phyloP scores from a whole-genome alignment of 768 basidiomycete species.

The Pleurotus ostreatus region DNA sequence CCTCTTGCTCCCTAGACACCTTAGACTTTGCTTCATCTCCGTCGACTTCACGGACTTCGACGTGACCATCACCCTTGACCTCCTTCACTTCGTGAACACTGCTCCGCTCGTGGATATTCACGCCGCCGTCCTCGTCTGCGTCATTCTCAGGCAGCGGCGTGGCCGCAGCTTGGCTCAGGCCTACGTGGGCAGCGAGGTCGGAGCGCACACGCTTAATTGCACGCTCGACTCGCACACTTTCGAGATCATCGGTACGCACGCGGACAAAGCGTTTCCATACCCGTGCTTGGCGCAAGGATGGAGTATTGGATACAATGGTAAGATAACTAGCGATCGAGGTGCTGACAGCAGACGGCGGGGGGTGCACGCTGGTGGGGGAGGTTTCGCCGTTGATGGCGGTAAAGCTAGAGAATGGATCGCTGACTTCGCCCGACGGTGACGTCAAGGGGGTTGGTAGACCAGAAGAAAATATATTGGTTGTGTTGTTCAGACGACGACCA shows the following conservation, averaged over 20 bases:
- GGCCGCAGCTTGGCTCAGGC: slow-evolving; percentile 13
- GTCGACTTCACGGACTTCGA: neutral
- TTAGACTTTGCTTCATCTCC: slow-evolving; percentile 4
- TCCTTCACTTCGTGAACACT: slow-evolving; percentile 4
- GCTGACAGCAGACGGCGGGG: slow-evolving; percentile 12
- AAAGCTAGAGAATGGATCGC: slow-evolving; percentile 57
- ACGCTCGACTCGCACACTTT: slow-evolving; percentile 82
- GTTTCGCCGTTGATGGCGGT: slow-evolving; percentile 26
- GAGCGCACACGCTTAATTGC: slow-evolving; percentile 86
- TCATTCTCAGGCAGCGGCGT: neutral
- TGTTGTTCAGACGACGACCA: slow-evolving; percentile 31
- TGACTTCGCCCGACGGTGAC: slow-evolving; percentile 51
- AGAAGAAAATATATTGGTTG: slow-evolving; percentile 24
- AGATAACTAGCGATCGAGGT: slow-evolving; percentile 76
- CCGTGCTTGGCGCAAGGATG: slow-evolving; percentile 55
- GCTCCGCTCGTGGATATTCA: neutral
- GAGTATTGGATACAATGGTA: slow-evolving; percentile 70
- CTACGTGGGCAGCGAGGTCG: slow-evolving; percentile 72
- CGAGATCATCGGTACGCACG: slow-evolving; percentile 82
- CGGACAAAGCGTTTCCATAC: slow-evolving; percentile 85
- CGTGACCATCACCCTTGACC: neutral
- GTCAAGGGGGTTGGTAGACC: slow-evolving; percentile 40
- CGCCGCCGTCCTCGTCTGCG: neutral
- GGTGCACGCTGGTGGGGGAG: slow-evolving; percentile 17
- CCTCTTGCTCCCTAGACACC: neutral